Evolutionary conservation across 2,329 filamentous ascomycete genomes (phyloP), one percentile per base, ranked within the genome.

Genomic region (Alternaria atra): DNA sequence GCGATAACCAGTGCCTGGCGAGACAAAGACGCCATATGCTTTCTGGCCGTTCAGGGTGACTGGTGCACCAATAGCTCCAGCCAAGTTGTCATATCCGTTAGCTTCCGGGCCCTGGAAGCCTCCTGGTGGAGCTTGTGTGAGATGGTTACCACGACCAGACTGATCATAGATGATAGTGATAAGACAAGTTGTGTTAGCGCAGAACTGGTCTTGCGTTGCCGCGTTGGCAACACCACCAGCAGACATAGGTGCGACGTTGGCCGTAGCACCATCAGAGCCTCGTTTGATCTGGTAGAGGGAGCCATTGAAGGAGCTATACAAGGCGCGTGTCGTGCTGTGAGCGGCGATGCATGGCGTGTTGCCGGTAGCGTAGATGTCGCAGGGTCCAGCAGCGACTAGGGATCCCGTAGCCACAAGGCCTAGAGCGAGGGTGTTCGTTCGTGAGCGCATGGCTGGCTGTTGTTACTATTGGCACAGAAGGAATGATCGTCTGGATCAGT

Each of bases 121-220:
- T 1, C 87, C 88, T 0, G 84, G 83, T 0, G 86, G 85, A 2
- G 88, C 89, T 64, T 87, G 87, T 0, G 84, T 88, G 3, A 90
- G 85, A 67, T 90, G 85, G 63, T 90, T 90, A 1, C 82, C 82
- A 1, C 76, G 77, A 55, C 87, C 87, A 12, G 88, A 89, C 75
- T 90, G 89, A 72, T 90, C 89, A 71, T 90, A 90, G 54, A 89
- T 89, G 67, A 86, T 82, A 0, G 83, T 84, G 71, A 90, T 90
- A 25, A 89, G 78, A 68, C 88, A 90, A 12, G 86, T 89, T 0
- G 87, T 89, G 50, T 79, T 74, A 9, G 80, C 74, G 67, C 88
- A 90, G 76, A 90, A 90, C 1, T 78, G 66, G 75, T 90, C 87
- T 70, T 91, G 89, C 8, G 84, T 72, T 0, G 82, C 83, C 4